These are phyloP conservation scores for Daldinia childiae DNA, from an alignment of 495 filamentous ascomycete genomes.

Conservation along the genomic window DNA sequence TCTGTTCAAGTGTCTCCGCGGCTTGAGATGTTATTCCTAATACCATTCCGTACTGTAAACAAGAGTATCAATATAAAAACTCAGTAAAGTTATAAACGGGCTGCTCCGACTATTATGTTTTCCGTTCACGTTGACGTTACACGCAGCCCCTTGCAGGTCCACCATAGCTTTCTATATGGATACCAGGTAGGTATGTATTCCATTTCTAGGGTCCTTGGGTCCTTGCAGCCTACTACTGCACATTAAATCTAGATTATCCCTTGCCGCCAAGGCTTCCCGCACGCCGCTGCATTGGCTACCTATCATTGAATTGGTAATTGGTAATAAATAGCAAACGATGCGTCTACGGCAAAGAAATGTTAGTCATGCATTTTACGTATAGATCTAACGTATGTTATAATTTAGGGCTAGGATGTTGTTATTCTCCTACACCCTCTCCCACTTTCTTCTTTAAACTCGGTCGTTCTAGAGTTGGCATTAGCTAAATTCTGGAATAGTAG, in stretches of 20 bases:
- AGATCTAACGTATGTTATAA: constrained; percentile 16
- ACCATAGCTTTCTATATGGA: neutral
- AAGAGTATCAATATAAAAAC: neutral
- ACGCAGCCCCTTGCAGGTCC: constrained; percentile 33
- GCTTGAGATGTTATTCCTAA: neutral
- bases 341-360: neutral
- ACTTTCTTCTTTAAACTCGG: neutral
- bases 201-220: constrained; percentile 22
- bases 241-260: constrained; percentile 33
- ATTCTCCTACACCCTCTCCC: constrained; percentile 5
- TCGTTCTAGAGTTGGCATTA: constrained; percentile 25
- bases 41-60: neutral
- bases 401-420: constrained; percentile 20
- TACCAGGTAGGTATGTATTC: no score
- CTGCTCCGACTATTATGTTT: neutral
- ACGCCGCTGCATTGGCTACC: neutral
- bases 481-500: constrained; percentile 11
- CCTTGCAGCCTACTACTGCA: constrained; percentile 27
- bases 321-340: constrained; percentile 18
- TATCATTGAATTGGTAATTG: constrained; percentile 14
- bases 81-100: neutral
- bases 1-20: neutral
- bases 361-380: constrained; percentile 2
- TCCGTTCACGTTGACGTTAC: constrained; percentile 13
- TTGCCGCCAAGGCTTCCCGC: constrained; percentile 30